These are phyloP conservation scores for Trichocladium antarcticum DNA, from an alignment of 495 filamentous ascomycete genomes.

Conservation along the genomic window DNA sequence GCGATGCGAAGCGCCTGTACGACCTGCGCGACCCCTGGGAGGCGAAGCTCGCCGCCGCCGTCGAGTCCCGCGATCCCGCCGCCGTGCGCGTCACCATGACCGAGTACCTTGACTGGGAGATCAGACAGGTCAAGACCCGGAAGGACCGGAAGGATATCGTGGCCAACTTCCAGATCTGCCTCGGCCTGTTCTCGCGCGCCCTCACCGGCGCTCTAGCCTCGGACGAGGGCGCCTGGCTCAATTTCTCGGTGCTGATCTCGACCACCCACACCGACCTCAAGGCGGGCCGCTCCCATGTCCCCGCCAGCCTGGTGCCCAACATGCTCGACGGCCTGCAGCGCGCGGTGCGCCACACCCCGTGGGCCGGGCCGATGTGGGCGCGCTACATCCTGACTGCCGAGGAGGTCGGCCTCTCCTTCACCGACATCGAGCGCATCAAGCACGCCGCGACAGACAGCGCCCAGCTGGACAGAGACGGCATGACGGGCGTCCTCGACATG, in stretches of 20 bases:
- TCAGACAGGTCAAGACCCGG: slow-evolving; percentile 42
- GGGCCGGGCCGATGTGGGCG: slow-evolving; percentile 85
- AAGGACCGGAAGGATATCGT: slow-evolving; percentile 33
- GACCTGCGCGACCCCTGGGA: slow-evolving; percentile 60
- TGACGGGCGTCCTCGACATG: slow-evolving; percentile 79
- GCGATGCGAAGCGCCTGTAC: slow-evolving; percentile 59
- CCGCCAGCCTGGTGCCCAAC: slow-evolving; percentile 30
- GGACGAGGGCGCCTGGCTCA: slow-evolving; percentile 64
- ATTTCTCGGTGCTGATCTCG: slow-evolving; percentile 63
- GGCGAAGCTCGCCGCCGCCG: slow-evolving; percentile 49
- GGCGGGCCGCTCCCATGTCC: slow-evolving; percentile 23
- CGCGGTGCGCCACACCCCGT: slow-evolving; percentile 79
- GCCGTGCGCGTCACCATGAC: slow-evolving; percentile 48
- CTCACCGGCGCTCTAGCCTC: slow-evolving; percentile 54
- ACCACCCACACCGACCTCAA: slow-evolving; percentile 29
- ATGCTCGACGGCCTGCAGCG: slow-evolving; percentile 46
- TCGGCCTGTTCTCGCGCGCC: slow-evolving; percentile 69
- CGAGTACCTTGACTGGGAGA: slow-evolving; percentile 81
- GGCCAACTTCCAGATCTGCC: slow-evolving; percentile 47
- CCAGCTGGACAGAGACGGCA: slow-evolving; percentile 56
- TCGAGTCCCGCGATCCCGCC: slow-evolving; percentile 45
- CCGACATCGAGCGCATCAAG: slow-evolving; percentile 80
- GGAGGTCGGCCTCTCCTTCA: slow-evolving; percentile 56
- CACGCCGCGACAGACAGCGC: slow-evolving; percentile 79
- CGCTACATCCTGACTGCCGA: slow-evolving; percentile 76